phyloP scores from a whole-genome alignment of 1,284 basidiomycete species.

The Ganoderma meredithae region DNA sequence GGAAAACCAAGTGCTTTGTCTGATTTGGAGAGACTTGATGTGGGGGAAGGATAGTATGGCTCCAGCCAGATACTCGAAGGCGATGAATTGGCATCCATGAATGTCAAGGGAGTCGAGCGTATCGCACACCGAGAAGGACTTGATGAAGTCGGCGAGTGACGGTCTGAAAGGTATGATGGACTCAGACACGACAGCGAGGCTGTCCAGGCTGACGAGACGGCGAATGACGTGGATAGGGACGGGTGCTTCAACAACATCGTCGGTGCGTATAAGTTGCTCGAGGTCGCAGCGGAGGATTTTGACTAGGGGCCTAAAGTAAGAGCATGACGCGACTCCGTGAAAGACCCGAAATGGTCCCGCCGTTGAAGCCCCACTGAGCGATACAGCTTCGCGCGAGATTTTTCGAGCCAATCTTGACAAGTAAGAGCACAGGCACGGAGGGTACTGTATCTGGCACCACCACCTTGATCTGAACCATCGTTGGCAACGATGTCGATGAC shows the following conservation, averaged over 20 bases:
- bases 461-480: background rate
- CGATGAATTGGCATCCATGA: background rate
- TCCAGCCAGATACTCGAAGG: background rate
- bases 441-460: background rate
- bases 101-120: background rate
- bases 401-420: conserved; percentile 1
- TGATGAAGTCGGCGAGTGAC: background rate
- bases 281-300: background rate
- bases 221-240: background rate
- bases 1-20: background rate
- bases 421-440: background rate
- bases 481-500: background rate
- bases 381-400: background rate
- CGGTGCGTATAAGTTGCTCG: background rate
- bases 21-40: background rate
- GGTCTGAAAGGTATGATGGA: background rate
- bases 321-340: background rate
- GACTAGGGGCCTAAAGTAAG: background rate
- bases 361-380: background rate
- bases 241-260: background rate
- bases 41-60: background rate
- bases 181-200: background rate
- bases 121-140: background rate
- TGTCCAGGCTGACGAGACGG: background rate
- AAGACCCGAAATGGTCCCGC: background rate